phyloP scores from a whole-genome alignment of 176 grass and related monocot genomes.

The Poa pratensis region DNA sequence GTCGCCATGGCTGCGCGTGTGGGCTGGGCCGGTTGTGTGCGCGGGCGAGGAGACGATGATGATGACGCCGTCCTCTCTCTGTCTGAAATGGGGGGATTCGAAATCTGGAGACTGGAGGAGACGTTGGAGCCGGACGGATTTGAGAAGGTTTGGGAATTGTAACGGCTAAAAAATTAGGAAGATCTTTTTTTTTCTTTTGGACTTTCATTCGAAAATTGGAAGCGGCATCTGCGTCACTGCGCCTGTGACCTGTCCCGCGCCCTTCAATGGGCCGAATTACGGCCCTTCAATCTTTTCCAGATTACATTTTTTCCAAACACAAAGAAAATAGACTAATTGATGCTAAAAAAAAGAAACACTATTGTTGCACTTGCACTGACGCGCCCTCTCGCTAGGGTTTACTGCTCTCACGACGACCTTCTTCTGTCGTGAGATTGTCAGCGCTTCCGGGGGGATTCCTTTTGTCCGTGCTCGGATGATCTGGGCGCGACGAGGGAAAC shows the following conservation, averaged over 20 bases:
- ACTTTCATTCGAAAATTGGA: background rate
- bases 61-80: background rate
- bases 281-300: background rate
- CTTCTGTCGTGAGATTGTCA: too few species aligned
- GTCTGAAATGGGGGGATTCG: background rate
- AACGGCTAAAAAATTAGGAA: slow-evolving; percentile 32
- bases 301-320: too few species aligned
- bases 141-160: background rate
- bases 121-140: slow-evolving; percentile 31
- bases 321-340: too few species aligned
- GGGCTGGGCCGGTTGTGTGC: background rate
- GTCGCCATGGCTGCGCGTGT: slow-evolving; percentile 22
- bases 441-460: too few species aligned
- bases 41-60: background rate
- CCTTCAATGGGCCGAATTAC: background rate
- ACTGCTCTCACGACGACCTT: too few species aligned
- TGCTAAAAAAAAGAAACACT: too few species aligned
- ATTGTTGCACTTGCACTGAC: too few species aligned
- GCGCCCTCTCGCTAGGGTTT: too few species aligned
- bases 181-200: background rate
- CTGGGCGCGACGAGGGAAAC: too few species aligned
- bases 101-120: slow-evolving; percentile 14
- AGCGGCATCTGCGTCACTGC: background rate
- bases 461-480: too few species aligned
- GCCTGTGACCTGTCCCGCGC: too few species aligned